Conservation (phyloP, 345 rosid species). For the Diplotaxis tenuifolia region DNA sequence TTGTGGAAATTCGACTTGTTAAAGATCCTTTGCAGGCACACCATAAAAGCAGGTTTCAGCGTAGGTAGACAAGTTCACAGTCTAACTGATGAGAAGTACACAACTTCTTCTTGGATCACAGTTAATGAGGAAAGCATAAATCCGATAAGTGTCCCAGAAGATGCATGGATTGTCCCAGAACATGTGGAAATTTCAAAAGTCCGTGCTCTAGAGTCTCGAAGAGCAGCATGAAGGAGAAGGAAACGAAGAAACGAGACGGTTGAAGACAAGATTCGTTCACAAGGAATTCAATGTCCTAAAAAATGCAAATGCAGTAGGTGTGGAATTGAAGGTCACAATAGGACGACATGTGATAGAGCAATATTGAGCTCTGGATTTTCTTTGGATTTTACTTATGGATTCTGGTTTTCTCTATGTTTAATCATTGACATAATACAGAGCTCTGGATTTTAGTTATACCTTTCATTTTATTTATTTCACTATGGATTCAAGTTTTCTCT, state of each 20-base stretch:
- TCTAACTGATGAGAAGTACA: background rate
- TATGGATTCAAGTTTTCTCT: background rate
- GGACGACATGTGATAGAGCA: background rate
- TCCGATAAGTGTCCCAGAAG: background rate
- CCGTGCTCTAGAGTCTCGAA: background rate
- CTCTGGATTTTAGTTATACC: background rate
- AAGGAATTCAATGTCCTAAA: background rate
- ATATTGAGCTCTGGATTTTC: background rate
- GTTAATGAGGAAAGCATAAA: background rate
- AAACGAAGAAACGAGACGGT: background rate
- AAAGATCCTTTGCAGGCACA: background rate
- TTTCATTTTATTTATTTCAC: background rate
- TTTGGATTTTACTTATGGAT: too few species aligned
- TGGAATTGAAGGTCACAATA: background rate
- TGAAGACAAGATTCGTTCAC: background rate
- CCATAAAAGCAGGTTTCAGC: background rate
- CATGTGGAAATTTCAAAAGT: background rate
- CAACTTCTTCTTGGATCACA: background rate
- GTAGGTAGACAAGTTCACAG: background rate
- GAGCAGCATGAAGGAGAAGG: too few species aligned
- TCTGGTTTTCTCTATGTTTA: too few species aligned
- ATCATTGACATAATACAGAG: too few species aligned
- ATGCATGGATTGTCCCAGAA: background rate
- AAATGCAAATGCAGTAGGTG: background rate
- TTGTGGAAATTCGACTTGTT: background rate